These are phyloP conservation scores for Diospyros kaki DNA, from an alignment of 148 eudicot species.

Conservation along the genomic window DNA sequence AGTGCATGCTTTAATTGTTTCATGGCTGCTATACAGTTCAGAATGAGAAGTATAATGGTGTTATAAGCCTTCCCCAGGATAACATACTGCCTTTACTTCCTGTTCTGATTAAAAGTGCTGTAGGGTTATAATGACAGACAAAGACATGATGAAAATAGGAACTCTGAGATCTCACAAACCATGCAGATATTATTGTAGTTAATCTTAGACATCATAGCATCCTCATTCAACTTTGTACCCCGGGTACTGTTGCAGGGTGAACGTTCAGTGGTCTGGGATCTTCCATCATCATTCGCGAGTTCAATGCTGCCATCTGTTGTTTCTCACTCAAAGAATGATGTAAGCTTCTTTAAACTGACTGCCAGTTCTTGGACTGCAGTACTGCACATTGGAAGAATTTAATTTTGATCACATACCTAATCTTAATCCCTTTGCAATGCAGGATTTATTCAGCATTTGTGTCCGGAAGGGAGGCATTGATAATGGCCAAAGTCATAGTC, in stretches of 20 bases:
- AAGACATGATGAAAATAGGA: neutral
- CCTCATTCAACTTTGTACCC: neutral
- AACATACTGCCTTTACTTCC: neutral
- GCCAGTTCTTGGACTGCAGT: neutral
- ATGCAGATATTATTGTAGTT: neutral
- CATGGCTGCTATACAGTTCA: neutral
- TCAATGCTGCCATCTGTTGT: conserved; percentile 46
- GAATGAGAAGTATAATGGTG: neutral
- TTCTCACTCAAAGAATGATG: conserved; percentile 62
- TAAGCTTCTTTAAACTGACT: conserved; percentile 25
- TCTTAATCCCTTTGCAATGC: conserved; percentile 38
- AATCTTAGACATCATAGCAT: neutral
- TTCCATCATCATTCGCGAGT: conserved; percentile 22
- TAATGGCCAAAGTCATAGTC: conserved; percentile 59
- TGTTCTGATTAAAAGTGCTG: neutral
- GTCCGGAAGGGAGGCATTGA: conserved; percentile 81
- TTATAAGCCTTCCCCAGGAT: neutral
- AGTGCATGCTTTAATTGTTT: neutral
- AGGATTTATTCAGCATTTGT: conserved; percentile 74
- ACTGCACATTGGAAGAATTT: too few relatives aligned
- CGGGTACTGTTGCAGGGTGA: conserved; percentile 28
- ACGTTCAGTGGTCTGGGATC: conserved; percentile 27
- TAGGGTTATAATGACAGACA: neutral
- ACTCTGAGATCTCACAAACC: neutral
- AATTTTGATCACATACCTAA: too few relatives aligned